Evolutionary conservation across 116 monocot genomes (phyloP).

Genomic region (Thalassia testudinum): DNA sequence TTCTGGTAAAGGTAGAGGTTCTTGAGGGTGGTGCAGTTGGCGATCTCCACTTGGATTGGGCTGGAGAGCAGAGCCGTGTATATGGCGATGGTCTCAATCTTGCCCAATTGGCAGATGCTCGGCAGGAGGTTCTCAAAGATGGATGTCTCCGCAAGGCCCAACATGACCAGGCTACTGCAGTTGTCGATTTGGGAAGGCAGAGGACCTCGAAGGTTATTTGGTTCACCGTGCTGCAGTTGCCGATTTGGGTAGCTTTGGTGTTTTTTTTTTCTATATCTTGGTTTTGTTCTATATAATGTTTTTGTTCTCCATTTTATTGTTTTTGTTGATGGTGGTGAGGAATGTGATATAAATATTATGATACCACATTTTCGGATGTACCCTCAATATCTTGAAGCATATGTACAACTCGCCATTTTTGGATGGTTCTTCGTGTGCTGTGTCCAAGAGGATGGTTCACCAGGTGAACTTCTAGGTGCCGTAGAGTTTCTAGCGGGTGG

Average conservation of each 20-base stretch:
- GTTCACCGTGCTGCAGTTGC: too few species aligned
- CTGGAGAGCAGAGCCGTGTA: slow-evolving; percentile 75
- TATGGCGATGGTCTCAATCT: slow-evolving; percentile 60
- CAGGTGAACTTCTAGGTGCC: slow-evolving; percentile 43
- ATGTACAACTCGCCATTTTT: too few species aligned
- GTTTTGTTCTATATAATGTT: too few species aligned
- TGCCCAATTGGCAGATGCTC: slow-evolving; percentile 45
- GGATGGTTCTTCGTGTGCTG: too few species aligned
- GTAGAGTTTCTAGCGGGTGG: slow-evolving; percentile 28
- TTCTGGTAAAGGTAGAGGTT: slow-evolving; percentile 84
- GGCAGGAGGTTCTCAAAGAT: slow-evolving; percentile 53
- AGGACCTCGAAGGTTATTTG: slow-evolving; percentile 44
- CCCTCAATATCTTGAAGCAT: too few species aligned
- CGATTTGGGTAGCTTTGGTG: too few species aligned
- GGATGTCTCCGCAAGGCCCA: slow-evolving; percentile 83
- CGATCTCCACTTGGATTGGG: slow-evolving; percentile 57
- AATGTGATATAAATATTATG: too few species aligned
- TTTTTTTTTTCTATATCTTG: too few species aligned
- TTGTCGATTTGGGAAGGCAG: slow-evolving; percentile 78
- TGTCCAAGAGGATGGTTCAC: too few species aligned
- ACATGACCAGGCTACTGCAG: slow-evolving; percentile 47
- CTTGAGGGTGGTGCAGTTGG: slow-evolving; percentile 48
- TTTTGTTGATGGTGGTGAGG: too few species aligned
- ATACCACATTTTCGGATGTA: too few species aligned
- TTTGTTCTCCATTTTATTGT: too few species aligned